These are phyloP conservation scores for Phytophthora cactorum DNA, from an alignment of 352 stramenopile species.

Conservation along the genomic window DNA sequence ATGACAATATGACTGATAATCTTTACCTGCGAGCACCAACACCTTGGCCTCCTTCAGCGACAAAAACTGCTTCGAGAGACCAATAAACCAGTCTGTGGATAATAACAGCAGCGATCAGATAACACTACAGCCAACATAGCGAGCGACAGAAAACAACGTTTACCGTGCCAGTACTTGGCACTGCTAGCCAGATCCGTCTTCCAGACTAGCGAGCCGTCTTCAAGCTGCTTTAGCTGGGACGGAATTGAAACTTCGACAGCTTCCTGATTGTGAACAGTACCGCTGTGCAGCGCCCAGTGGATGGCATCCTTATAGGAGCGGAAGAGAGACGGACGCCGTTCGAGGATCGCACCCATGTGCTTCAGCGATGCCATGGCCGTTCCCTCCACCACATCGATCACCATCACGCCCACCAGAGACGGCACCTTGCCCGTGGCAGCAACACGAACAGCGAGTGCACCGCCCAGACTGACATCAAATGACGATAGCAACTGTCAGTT, in stretches of 20 bases:
- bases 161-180: slow-evolving; percentile 80
- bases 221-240: slow-evolving; percentile 63
- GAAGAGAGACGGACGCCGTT: slow-evolving; percentile 74
- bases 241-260: slow-evolving; percentile 83
- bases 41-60: slow-evolving; percentile 78
- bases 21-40: slow-evolving; percentile 76
- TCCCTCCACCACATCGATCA: slow-evolving; percentile 91
- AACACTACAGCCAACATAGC: neutral
- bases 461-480: slow-evolving; percentile 65
- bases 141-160: neutral
- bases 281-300: slow-evolving; percentile 80
- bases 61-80: slow-evolving; percentile 89
- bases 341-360: slow-evolving; percentile 86
- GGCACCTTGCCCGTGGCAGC: slow-evolving; percentile 58
- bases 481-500: slow-evolving; percentile 1
- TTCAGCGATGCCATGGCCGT: slow-evolving; percentile 85
- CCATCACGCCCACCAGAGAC: slow-evolving; percentile 83
- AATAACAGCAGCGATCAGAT: slow-evolving; percentile 7
- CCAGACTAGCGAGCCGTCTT: slow-evolving; percentile 72
- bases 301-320: slow-evolving; percentile 74
- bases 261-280: slow-evolving; percentile 76
- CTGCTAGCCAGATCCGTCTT: slow-evolving; percentile 79
- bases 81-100: slow-evolving; percentile 78
- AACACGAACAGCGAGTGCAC: slow-evolving; percentile 81
- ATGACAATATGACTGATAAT: neutral